Evolutionary conservation across 2,329 filamentous ascomycete genomes (phyloP).

Genomic region (Botrytis byssoidea): DNA sequence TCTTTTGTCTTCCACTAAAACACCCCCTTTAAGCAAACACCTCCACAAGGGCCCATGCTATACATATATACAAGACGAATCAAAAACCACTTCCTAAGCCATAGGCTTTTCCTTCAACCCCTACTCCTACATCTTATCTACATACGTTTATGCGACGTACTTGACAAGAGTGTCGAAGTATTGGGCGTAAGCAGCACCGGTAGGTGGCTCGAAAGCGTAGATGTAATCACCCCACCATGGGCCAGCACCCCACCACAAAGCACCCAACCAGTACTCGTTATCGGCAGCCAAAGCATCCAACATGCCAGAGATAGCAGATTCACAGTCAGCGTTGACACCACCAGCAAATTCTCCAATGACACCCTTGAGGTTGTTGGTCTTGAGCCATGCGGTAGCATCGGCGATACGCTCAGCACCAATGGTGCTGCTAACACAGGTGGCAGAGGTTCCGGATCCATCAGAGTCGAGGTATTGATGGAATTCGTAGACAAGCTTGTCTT

Average conservation of each 20-base stretch:
- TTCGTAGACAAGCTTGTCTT: slow-evolving; percentile 56
- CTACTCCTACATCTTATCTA: neutral
- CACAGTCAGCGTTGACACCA: slow-evolving; percentile 50
- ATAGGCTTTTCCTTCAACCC: neutral
- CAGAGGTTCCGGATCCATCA: slow-evolving; percentile 52
- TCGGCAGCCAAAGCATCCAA: slow-evolving; percentile 49
- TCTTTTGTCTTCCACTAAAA: neutral
- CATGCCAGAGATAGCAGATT: slow-evolving; percentile 50
- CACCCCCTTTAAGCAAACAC: neutral
- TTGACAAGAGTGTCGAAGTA: slow-evolving; percentile 16
- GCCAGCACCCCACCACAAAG: slow-evolving; percentile 54
- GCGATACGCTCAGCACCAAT: slow-evolving; percentile 52
- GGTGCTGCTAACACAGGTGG: slow-evolving; percentile 51
- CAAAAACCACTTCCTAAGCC: neutral
- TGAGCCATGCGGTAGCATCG: slow-evolving; percentile 53
- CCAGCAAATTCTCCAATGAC: slow-evolving; percentile 56
- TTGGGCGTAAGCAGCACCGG: slow-evolving; percentile 40
- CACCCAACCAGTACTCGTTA: slow-evolving; percentile 52
- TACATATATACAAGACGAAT: slow-evolving; percentile 19
- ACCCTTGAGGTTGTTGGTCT: slow-evolving; percentile 51
- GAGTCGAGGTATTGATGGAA: slow-evolving; percentile 63
- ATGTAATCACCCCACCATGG: slow-evolving; percentile 52
- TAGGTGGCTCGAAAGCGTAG: slow-evolving; percentile 50
- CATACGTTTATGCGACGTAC: slow-evolving; percentile 13
- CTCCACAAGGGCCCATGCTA: neutral